A percentile compares a stretch with the other conserved stretches of the same genome.
Evolutionary conservation across 805 yeast species (phyloP).

Genomic region (Jamesozyma lodderae): DNA sequence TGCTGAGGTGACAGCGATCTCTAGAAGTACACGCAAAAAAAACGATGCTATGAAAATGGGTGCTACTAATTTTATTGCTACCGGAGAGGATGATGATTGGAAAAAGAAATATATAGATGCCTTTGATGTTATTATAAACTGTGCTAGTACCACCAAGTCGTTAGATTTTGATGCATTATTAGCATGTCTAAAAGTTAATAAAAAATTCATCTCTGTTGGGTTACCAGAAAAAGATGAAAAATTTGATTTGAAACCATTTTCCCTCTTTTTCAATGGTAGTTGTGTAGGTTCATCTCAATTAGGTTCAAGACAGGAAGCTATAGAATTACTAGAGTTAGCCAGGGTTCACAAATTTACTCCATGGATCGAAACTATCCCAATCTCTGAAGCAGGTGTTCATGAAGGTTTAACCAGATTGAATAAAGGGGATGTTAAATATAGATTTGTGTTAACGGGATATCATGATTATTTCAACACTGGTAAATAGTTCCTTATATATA

Average conservation of each 20-base stretch:
- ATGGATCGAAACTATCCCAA: constrained; percentile 1
- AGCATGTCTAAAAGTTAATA: constrained; percentile 2
- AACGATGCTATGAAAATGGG: constrained; percentile 3
- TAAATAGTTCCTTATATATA: neutral
- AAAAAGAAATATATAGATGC: neutral
- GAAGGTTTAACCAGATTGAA: constrained; percentile 3
- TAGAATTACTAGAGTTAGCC: constrained; percentile 1
- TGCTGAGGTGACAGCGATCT: constrained; percentile 2
- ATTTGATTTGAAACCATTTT: constrained; percentile 2
- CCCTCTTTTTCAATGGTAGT: constrained; percentile 1
- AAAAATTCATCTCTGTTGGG: constrained; percentile 2
- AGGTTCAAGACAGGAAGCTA: constrained; percentile 1
- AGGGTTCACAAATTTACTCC: neutral
- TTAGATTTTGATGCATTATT: constrained; percentile 1
- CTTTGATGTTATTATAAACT: constrained; percentile 2
- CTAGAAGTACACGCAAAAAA: neutral
- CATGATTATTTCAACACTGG: constrained; percentile 2
- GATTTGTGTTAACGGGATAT: constrained; percentile 2
- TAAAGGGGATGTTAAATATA: constrained; percentile 2
- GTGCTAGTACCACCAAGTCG: constrained; percentile 1
- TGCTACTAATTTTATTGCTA: constrained; percentile 3
- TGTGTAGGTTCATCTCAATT: constrained; percentile 1
- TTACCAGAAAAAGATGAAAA: constrained; percentile 2
- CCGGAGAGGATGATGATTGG: constrained; percentile 1
- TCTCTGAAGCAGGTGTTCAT: constrained; percentile 2